These are phyloP conservation scores for Neurospora sp. DNA, from an alignment of 495 filamentous ascomycete species.

Conservation along the genomic window DNA sequence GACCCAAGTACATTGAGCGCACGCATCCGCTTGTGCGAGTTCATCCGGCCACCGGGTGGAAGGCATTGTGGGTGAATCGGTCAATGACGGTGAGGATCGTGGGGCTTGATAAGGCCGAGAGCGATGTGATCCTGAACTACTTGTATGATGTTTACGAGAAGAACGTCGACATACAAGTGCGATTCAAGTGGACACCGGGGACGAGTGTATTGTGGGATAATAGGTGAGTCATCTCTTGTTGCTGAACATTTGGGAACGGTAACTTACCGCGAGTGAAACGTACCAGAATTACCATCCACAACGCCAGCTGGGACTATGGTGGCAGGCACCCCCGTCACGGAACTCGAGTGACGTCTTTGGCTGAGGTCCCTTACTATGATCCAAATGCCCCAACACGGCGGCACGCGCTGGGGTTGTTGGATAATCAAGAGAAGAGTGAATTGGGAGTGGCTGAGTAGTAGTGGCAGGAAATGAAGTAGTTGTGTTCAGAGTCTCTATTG, in stretches of 20 bases:
- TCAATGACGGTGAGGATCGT: constrained; percentile 55
- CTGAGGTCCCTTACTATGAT: constrained; percentile 56
- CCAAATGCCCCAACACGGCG: constrained; percentile 46
- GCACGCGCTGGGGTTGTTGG: constrained; percentile 44
- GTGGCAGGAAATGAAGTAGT: too few species aligned
- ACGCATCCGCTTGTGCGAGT: constrained; percentile 59
- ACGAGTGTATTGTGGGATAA: constrained; percentile 59
- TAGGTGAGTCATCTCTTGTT: constrained; percentile 28
- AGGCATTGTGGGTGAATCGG: constrained; percentile 59
- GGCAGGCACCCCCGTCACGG: constrained; percentile 53
- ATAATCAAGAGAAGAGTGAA: constrained; percentile 26
- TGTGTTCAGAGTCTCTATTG: too few species aligned
- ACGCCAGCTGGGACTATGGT: constrained; percentile 58
- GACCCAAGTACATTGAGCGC: constrained; percentile 54
- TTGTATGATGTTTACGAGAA: constrained; percentile 55
- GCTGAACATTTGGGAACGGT: neutral
- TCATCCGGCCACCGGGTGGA: constrained; percentile 64
- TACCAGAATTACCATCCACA: constrained; percentile 54
- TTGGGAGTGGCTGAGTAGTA: constrained; percentile 3
- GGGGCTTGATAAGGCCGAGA: constrained; percentile 54
- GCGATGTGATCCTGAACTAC: constrained; percentile 57
- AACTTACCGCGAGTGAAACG: neutral
- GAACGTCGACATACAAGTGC: constrained; percentile 58
- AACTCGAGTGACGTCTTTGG: constrained; percentile 53
- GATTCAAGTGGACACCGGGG: constrained; percentile 53